A percentile compares a stretch with the other conserved stretches of the same genome.
phyloP scores from a whole-genome alignment of 495 filamentous ascomycete genomes.

The Neurospora sp. region DNA sequence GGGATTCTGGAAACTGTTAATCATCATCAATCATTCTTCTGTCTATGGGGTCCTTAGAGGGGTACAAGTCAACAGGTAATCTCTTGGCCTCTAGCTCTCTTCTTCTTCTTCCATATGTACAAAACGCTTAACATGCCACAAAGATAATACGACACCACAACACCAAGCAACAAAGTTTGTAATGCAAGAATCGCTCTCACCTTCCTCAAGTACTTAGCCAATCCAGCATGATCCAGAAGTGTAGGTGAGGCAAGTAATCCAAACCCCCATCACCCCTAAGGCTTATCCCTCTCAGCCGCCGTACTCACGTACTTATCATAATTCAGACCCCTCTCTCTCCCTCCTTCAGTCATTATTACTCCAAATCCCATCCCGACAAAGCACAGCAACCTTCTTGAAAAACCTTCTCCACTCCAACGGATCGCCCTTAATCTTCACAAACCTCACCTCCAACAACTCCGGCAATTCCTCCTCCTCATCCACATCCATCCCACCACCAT shows the following conservation, averaged over 20 bases:
- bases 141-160: neutral
- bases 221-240: neutral
- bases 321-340: no score
- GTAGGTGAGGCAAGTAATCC: neutral
- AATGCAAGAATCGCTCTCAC: neutral
- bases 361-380: constrained; percentile 73
- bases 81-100: neutral
- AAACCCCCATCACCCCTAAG: neutral
- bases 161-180: neutral
- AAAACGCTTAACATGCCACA: neutral
- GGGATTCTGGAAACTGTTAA: no score
- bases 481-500: neutral
- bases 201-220: neutral
- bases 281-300: neutral
- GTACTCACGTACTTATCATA: neutral
- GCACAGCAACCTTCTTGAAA: constrained; percentile 82
- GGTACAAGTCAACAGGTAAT: neutral
- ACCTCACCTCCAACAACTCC: constrained; percentile 79
- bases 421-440: constrained; percentile 92
- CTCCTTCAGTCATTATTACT: constrained; percentile 27
- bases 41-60: neutral
- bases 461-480: constrained; percentile 47
- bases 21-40: neutral
- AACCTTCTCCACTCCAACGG: constrained; percentile 94
- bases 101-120: neutral